These are phyloP conservation scores for Citrus trifoliata DNA, from an alignment of 345 rosid species.

Conservation along the genomic window DNA sequence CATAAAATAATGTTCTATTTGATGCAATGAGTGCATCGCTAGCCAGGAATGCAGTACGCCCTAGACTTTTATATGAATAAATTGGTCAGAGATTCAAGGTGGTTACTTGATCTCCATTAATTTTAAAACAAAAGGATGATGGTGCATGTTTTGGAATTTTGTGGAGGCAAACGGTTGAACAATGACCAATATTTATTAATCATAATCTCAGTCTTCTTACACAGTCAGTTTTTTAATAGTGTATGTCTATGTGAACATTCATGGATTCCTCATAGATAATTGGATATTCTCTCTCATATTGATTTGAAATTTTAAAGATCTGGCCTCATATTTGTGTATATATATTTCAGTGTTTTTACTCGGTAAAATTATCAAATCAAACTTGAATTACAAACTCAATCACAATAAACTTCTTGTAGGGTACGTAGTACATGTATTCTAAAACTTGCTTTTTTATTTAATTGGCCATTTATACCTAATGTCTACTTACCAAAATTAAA, in stretches of 20 bases:
- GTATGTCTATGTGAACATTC: not conserved
- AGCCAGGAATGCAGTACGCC: not conserved
- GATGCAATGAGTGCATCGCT: not conserved
- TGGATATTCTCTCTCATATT: not conserved
- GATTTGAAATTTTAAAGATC: not conserved
- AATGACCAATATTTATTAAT: slow-evolving; percentile 6
- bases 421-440: too few relatives aligned
- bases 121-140: slow-evolving; percentile 16
- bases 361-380: too few relatives aligned
- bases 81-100: slow-evolving; percentile 32
- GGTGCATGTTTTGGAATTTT: slow-evolving; percentile 34
- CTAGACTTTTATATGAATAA: slow-evolving; percentile 11
- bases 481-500: not conserved
- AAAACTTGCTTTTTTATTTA: too few relatives aligned
- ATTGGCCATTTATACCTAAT: too few relatives aligned
- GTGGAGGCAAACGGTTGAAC: slow-evolving; percentile 23
- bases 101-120: slow-evolving; percentile 13
- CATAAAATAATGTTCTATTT: not conserved
- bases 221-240: not conserved
- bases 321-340: not conserved
- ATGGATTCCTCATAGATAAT: not conserved
- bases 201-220: slow-evolving; percentile 29
- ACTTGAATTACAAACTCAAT: too few relatives aligned
- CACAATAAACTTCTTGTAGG: too few relatives aligned
- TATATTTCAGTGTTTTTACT: not conserved